Evolutionary conservation across 1,139 yeast genomes (phyloP).

Genomic region (Dujonia santamariae): DNA sequence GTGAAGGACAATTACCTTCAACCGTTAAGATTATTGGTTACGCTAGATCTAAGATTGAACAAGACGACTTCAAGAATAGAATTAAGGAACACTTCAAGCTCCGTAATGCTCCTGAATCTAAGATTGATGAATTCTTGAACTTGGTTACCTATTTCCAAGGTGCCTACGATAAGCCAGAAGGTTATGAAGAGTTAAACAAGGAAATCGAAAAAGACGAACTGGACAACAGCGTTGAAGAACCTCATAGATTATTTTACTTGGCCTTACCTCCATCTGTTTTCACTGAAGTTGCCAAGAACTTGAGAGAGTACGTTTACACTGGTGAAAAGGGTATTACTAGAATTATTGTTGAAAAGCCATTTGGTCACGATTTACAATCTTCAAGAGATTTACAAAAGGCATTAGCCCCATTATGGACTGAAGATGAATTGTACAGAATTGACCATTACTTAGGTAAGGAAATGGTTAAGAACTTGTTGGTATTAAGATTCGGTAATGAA

Average conservation of each 20-base stretch:
- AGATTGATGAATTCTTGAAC: constrained; percentile 61
- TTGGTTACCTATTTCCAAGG: constrained; percentile 71
- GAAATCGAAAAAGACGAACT: constrained; percentile 60
- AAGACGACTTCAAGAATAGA: constrained; percentile 65
- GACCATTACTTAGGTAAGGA: constrained; percentile 98
- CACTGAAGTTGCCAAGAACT: constrained; percentile 69
- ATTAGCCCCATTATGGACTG: constrained; percentile 82
- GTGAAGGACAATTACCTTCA: constrained; percentile 77
- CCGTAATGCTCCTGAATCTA: constrained; percentile 42
- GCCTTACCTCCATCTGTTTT: constrained; percentile 96
- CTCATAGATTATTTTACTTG: constrained; percentile 81
- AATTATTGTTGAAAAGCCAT: constrained; percentile 93
- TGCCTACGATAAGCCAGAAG: constrained; percentile 75
- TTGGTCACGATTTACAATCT: constrained; percentile 85
- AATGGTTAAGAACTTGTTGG: constrained; percentile 90
- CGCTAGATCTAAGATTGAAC: constrained; percentile 76
- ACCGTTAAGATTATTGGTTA: constrained; percentile 80
- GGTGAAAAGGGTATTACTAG: constrained; percentile 66
- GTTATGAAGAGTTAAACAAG: constrained; percentile 56
- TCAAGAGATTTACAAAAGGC: constrained; percentile 73
- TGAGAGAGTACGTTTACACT: constrained; percentile 63
- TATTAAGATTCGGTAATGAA: constrained; percentile 86
- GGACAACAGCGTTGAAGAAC: constrained; percentile 38
- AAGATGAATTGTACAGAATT: constrained; percentile 90
- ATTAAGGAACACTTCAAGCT: constrained; percentile 63